Conservation (phyloP, 108 stramenopile genomes). For the Epithemia pelagica region DNA sequence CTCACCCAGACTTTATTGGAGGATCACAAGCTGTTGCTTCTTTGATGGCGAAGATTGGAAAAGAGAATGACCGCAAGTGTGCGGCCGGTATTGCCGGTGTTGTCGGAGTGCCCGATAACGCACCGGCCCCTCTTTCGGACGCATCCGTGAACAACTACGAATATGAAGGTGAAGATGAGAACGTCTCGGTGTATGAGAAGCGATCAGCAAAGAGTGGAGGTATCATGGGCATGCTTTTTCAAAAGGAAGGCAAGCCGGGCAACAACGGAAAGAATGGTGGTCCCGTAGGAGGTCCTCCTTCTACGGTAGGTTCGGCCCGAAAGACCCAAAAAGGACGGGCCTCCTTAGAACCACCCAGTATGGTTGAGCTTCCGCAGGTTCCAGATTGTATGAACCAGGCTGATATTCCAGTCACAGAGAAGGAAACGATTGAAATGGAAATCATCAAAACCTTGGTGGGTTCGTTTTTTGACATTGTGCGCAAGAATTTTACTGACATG, state of each 20-base stretch:
- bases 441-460: constrained; percentile 93
- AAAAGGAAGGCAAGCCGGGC: no score
- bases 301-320: neutral
- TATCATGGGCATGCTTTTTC: no score
- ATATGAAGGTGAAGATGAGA: constrained; percentile 33
- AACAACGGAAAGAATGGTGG: constrained; percentile 38
- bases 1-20: constrained; percentile 98
- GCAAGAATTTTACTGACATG: constrained; percentile 59
- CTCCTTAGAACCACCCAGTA: constrained; percentile 41
- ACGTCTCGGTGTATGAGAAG: no score
- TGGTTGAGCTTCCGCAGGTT: constrained; percentile 90
- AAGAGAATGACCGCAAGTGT: constrained; percentile 31
- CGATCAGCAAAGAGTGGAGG: no score
- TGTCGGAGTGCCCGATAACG: constrained; percentile 8
- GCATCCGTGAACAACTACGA: constrained; percentile 45
- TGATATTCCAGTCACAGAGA: constrained; percentile 81
- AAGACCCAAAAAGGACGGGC: neutral
- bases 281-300: neutral
- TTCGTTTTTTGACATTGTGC: constrained; percentile 91
- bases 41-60: constrained; percentile 73
- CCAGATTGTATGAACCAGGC: constrained; percentile 92
- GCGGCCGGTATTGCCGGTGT: no score
- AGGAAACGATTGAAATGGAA: constrained; percentile 86
- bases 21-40: constrained; percentile 84
- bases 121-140: constrained; percentile 32